Evolutionary conservation across 139 green algal genomes (phyloP).

Genomic region (Closterium sp.): DNA sequence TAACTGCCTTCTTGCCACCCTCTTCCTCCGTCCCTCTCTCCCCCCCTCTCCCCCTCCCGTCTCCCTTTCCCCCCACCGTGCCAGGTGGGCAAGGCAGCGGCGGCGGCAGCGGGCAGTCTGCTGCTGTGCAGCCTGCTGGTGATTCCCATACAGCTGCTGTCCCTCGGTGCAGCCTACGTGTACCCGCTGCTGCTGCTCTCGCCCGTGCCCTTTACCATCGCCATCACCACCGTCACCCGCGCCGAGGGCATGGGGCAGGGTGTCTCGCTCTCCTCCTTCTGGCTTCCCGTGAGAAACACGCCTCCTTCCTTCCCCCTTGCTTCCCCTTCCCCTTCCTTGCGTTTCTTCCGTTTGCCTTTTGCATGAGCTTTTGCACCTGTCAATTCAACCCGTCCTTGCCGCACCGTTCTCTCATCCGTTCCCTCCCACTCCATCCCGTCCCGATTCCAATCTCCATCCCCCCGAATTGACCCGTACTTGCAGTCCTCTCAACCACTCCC

Average conservation of each 20-base stretch:
- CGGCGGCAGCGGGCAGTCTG: slow-evolving; percentile 10
- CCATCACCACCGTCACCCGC: slow-evolving; percentile 23
- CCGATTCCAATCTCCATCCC: not conserved
- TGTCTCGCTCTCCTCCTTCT: not conserved
- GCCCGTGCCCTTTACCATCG: slow-evolving; percentile 31
- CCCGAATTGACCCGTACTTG: not conserved
- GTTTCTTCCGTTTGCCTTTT: too few species aligned
- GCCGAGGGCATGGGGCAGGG: slow-evolving; percentile 39
- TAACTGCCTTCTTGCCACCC: slow-evolving; percentile 11
- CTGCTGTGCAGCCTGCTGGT: slow-evolving; percentile 39
- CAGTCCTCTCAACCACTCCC: not conserved
- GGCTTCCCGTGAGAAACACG: not conserved
- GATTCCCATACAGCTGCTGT: slow-evolving; percentile 31
- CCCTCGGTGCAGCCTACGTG: not conserved
- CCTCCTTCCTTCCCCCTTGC: not conserved
- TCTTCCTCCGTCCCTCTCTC: not conserved
- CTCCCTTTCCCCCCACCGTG: not conserved
- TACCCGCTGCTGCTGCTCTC: slow-evolving; percentile 35
- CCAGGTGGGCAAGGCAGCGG: not conserved
- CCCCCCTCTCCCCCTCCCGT: not conserved
- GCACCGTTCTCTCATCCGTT: too few species aligned
- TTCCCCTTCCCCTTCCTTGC: not conserved
- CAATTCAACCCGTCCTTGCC: too few species aligned
- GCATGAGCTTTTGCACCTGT: too few species aligned
- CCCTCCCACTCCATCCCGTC: not conserved